A percentile compares a stretch with the other conserved stretches of the same genome.
Evolutionary conservation across 106 monocot species (phyloP).

Genomic region (Dioscorea alata): DNA sequence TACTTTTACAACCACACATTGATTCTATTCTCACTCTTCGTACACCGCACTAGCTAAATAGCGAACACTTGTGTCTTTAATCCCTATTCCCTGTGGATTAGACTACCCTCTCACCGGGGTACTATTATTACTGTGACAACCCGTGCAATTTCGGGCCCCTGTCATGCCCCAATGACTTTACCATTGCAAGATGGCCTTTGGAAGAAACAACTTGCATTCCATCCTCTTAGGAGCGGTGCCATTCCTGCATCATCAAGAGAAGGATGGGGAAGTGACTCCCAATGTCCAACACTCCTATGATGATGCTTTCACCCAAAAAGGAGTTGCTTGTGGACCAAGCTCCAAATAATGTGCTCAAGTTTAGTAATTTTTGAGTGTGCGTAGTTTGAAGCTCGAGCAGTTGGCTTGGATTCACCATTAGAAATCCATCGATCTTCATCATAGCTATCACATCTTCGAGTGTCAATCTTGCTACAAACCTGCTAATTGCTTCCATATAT

Average conservation of each 20-base stretch:
- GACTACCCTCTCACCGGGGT: no score
- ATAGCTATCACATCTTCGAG: conserved; percentile 21
- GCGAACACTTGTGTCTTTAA: no score
- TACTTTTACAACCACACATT: no score
- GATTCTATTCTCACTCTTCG: no score
- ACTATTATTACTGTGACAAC: no score
- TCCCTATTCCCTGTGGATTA: no score
- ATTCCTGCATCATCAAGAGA: conserved; percentile 36
- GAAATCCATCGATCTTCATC: conserved; percentile 22
- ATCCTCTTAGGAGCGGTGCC: not conserved
- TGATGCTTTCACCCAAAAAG: conserved; percentile 35
- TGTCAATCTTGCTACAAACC: conserved; percentile 45
- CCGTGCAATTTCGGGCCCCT: no score
- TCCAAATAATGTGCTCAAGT: not conserved
- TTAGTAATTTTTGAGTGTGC: conserved; percentile 32
- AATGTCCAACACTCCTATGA: conserved; percentile 34
- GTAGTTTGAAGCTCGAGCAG: conserved; percentile 35
- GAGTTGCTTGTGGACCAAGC: conserved; percentile 15
- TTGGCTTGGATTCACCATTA: conserved; percentile 9
- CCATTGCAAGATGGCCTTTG: no score
- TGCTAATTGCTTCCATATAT: conserved; percentile 28
- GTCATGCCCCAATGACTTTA: no score
- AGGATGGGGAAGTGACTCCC: conserved; percentile 13
- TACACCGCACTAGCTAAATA: no score
- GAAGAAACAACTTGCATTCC: no score